These are phyloP conservation scores for Neoboletus subvelutipes DNA, from an alignment of 768 basidiomycete species.

Conservation along the genomic window DNA sequence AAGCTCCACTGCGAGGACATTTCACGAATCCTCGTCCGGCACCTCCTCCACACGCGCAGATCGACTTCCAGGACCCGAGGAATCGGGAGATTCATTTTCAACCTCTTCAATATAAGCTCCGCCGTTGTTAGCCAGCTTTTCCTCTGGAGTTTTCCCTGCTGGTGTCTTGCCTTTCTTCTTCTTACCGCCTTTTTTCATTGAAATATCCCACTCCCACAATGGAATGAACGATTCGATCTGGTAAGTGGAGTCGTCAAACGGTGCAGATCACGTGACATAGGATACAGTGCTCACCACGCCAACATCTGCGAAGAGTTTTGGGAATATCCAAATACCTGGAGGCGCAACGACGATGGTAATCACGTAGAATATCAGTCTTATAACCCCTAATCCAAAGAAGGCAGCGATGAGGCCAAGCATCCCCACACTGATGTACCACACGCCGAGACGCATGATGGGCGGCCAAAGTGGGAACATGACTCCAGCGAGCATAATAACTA, in stretches of 20 bases:
- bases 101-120: conserved; percentile 41
- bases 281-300: conserved; percentile 76
- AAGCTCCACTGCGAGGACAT: not conserved
- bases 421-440: conserved; percentile 91
- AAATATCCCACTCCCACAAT: conserved; percentile 93
- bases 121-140: conserved; percentile 41
- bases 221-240: conserved; percentile 98
- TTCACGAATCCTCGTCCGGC: conserved; percentile 40
- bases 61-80: conserved; percentile 36
- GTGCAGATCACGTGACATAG: not conserved
- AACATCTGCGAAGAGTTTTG: conserved; percentile 95
- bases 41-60: conserved; percentile 47
- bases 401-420: conserved; percentile 85
- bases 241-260: not conserved
- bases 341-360: conserved; percentile 82
- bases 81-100: conserved; percentile 32
- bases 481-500: conserved; percentile 88
- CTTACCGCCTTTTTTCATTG: conserved; percentile 66
- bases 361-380: conserved; percentile 91
- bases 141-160: conserved; percentile 32
- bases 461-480: conserved; percentile 99
- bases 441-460: conserved; percentile 84
- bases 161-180: conserved; percentile 55
- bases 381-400: conserved; percentile 88
- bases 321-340: conserved; percentile 99